Percentiles rank a stretch among this genome's conserved stretches.
phyloP scores from a whole-genome alignment of 257 asterid species.

The Nicotiana benthamiana region DNA sequence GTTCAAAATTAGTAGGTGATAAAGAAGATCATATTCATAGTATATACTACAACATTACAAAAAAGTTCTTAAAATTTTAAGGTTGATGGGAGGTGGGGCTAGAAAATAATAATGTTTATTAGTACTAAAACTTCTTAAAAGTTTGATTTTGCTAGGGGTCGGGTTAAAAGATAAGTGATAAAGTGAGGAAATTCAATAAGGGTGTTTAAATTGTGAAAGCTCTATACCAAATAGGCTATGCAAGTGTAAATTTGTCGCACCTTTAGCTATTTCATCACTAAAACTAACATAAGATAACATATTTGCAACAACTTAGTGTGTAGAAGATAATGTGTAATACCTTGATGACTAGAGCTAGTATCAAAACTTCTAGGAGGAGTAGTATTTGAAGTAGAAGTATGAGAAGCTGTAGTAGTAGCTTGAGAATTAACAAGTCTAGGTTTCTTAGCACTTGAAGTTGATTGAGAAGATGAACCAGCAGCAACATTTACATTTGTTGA shows the following conservation, averaged over 20 bases:
- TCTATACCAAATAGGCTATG: too few species aligned
- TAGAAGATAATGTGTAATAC: conserved; percentile 9
- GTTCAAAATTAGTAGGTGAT: not conserved
- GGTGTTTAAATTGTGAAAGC: too few species aligned
- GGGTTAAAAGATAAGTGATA: too few species aligned
- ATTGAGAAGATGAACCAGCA: conserved; percentile 49
- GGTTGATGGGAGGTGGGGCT: not conserved
- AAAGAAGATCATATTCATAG: not conserved
- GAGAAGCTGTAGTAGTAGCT: conserved; percentile 49
- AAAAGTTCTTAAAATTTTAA: not conserved
- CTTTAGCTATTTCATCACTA: not conserved
- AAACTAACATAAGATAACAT: not conserved
- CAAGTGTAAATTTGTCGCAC: too few species aligned
- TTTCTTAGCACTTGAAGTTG: conserved; percentile 54
- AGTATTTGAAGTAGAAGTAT: conserved; percentile 65
- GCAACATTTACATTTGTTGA: not conserved
- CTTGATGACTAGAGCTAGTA: conserved; percentile 58
- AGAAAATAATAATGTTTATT: too few species aligned
- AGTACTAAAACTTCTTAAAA: too few species aligned
- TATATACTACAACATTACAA: not conserved
- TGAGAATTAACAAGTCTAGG: conserved; percentile 54
- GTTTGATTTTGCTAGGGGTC: too few species aligned
- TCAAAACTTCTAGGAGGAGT: conserved; percentile 69
- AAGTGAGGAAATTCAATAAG: too few species aligned
- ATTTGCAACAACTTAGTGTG: not conserved